Evolutionary conservation across 768 basidiomycete species (phyloP).

Genomic region (Phaeolepiota aurea): DNA sequence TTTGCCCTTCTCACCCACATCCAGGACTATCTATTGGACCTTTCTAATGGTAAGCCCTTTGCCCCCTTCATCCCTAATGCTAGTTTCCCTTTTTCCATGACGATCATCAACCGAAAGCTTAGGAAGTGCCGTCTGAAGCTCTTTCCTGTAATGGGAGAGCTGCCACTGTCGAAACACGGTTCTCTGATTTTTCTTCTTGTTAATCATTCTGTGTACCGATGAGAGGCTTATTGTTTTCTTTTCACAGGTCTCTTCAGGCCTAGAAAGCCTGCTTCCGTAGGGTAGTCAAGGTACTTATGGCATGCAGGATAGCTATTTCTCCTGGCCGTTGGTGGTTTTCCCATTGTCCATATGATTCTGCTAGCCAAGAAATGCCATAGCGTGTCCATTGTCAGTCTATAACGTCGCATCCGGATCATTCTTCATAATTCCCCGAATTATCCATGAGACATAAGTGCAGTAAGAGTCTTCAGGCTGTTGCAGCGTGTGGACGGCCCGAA

Average conservation of each 20-base stretch:
- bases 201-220: neutral
- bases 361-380: neutral
- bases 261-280: too few relatives aligned
- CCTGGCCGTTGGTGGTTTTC: too few relatives aligned
- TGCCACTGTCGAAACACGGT: constrained; percentile 42
- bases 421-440: neutral
- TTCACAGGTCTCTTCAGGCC: neutral
- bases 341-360: too few relatives aligned
- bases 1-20: too few relatives aligned
- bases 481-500: neutral
- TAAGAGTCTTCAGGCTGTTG: neutral
- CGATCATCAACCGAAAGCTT: constrained; percentile 40
- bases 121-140: constrained; percentile 56
- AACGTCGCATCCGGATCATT: neutral
- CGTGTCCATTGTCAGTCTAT: neutral
- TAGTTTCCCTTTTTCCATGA: constrained; percentile 21
- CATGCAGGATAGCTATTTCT: too few relatives aligned
- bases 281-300: too few relatives aligned
- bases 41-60: too few relatives aligned
- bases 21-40: too few relatives aligned
- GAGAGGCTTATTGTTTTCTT: neutral
- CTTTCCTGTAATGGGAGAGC: constrained; percentile 21
- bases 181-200: constrained; percentile 33
- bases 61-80: too few relatives aligned
- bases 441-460: too few relatives aligned